Conservation (phyloP, 805 yeast species). For the Metschnikowia kunwiensis region DNA sequence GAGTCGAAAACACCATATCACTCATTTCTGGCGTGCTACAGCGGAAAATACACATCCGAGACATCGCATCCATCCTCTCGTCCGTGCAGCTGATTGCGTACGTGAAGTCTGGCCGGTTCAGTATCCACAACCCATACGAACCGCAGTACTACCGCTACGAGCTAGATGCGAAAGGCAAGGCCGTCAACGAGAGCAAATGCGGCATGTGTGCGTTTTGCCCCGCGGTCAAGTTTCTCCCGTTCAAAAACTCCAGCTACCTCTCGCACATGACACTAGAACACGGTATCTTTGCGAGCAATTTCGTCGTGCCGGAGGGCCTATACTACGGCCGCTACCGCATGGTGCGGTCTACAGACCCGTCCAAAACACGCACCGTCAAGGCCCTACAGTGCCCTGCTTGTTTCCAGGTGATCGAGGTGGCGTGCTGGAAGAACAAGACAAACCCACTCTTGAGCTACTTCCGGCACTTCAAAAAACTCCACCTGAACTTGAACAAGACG, state of each 20-base stretch:
- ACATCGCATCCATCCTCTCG: slow-evolving; percentile 16
- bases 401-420: slow-evolving; percentile 25
- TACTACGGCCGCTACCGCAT: slow-evolving; percentile 27
- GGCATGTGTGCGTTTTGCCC: slow-evolving; percentile 35
- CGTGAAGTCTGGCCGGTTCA: slow-evolving; percentile 22
- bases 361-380: slow-evolving; percentile 20
- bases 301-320: slow-evolving; percentile 30
- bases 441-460: slow-evolving; percentile 29
- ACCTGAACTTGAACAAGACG: slow-evolving; percentile 18
- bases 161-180: slow-evolving; percentile 20
- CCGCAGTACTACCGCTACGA: slow-evolving; percentile 32
- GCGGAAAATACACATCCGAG: slow-evolving; percentile 19
- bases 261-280: slow-evolving; percentile 35
- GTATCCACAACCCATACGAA: slow-evolving; percentile 27
- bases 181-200: slow-evolving; percentile 26
- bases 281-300: slow-evolving; percentile 32
- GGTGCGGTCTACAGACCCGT: slow-evolving; percentile 15
- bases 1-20: slow-evolving; percentile 1
- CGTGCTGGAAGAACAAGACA: slow-evolving; percentile 28
- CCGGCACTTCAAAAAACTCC: slow-evolving; percentile 30
- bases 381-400: slow-evolving; percentile 31
- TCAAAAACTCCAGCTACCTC: slow-evolving; percentile 32
- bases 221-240: slow-evolving; percentile 27
- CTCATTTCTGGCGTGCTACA: slow-evolving; percentile 18
- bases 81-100: slow-evolving; percentile 25